Base-by-base conservation (phyloP, 2,329 filamentous ascomycete genomes). In the Aureobasidium melanogenum region DNA sequence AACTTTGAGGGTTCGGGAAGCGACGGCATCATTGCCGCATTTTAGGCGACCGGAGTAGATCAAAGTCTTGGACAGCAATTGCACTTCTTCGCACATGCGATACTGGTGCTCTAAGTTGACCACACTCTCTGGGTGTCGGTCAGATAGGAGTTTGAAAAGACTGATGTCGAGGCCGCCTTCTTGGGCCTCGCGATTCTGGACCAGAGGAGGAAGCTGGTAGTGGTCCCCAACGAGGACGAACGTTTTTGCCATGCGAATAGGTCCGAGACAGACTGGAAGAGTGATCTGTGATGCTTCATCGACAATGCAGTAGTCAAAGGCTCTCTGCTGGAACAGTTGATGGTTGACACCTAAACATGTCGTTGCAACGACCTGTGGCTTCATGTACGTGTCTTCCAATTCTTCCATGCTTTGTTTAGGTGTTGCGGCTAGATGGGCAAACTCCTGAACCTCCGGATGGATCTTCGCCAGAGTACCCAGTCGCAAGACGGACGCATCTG, bases 271-370 rank as follows among this genome's bases (percentile, higher is more conserved):
- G 22, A 97, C 93, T 0, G 94, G 94, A 22, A 99, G 78, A 0
- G 94, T 99, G 71, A 99, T 97, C 69, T 99, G 94, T 2, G 92
- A 97, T 0, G 94, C 94, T 74, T 99, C 94, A 66, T 99, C 94
- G 4, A 99, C 93, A 64, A 99, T 97, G 70, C 94, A 99, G 71
- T 97, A 97, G 74, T 99, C 94, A 67, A 99, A 99, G 0, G 87
- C 85, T 5, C 94, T 88, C 69, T 93, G 88, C 61, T 84, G 88
- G 75, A 99, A 97, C 9, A 99, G 78, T 2, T 87, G 82, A 72
- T 99, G 94, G 67, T 88, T 93, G 71, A 97, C 89, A 2, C 92
- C 91, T 28, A 99, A 82, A 70, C 94, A 99, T 0, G 94, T 97
- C 0, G 94, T 97, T 5, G 93, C 94, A 3, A 99, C 94, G 30